Base-by-base conservation (phyloP, 139 green algal genomes). In the Yamagishiella unicocca region DNA sequence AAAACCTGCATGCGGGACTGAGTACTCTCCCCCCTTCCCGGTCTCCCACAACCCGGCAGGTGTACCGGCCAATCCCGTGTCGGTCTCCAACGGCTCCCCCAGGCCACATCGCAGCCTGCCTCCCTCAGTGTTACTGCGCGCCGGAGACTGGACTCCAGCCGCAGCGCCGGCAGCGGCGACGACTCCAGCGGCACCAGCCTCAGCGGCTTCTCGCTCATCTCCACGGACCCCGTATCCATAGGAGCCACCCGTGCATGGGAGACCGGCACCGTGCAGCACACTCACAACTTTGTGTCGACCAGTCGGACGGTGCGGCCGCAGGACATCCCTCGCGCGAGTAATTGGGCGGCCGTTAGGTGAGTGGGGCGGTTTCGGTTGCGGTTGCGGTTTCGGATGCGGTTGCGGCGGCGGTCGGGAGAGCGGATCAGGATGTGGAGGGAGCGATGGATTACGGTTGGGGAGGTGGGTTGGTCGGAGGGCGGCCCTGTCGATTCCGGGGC, bases 41-140 rank as follows among this genome's bases (percentile, higher is more conserved):
- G 19, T 8, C 29, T 43, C 43, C 45, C 10, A 33, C 72, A 12
- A 12, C n/a, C n/a, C n/a, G 29, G 12, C 53, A 83, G 76, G 24
- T 83, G 79, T 43, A 85, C 80, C 31, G 80, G 80, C 64, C 80
- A 86, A 21, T 86, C 80, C 10, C 62, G 80, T 2, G 80, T 72
- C 5, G 80, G 80, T 42, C 64, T 86, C 80, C 62, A 86, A 33
- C 80, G 80, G 1, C 64, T 86, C 10, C 80, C 80, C 0, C 62
- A 86, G 42, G 80, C 80, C n/a, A 29, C 64, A 43, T 77, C 62
- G 2, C 43, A 50, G 31, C 55, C 64, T 22, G 80, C 55, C 24
- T 22, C 7, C 42, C 62, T 67, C 45, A 78, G 80, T 64, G 37
- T 78, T 43, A 85, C 61, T 10, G 79, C 61, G 14, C 40, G 79